These are phyloP conservation scores for Phytopythium delawarense DNA, from an alignment of 352 stramenopile genomes.

Conservation along the genomic window DNA sequence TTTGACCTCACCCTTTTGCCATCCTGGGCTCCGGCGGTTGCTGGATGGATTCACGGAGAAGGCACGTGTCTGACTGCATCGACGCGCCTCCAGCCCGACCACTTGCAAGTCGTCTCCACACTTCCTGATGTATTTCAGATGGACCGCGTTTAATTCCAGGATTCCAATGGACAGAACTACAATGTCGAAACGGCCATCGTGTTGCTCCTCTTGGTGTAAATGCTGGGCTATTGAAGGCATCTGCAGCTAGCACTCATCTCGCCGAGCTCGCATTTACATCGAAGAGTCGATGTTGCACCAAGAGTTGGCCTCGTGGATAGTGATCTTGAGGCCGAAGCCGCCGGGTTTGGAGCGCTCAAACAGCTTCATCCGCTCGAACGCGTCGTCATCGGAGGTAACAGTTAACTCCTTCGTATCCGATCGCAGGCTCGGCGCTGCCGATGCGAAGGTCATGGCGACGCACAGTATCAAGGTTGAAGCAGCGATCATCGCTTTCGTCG, in stretches of 20 bases:
- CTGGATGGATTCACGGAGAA: too few species aligned
- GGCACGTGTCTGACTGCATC: too few species aligned
- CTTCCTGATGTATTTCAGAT: not conserved
- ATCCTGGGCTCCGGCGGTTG: too few species aligned
- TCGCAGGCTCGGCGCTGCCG: too few species aligned
- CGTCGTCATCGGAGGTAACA: not conserved
- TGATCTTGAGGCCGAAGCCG: not conserved
- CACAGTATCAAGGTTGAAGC: not conserved
- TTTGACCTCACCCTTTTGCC: too few species aligned
- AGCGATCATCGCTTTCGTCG: not conserved
- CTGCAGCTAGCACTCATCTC: not conserved
- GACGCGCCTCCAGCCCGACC: not conserved
- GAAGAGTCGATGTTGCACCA: constrained; percentile 20
- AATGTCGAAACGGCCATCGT: not conserved
- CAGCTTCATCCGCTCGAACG: not conserved
- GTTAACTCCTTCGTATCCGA: not conserved
- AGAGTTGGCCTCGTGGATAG: not conserved
- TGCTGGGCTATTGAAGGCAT: not conserved
- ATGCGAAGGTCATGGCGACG: not conserved
- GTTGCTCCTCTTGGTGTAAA: not conserved
- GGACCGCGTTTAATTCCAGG: not conserved
- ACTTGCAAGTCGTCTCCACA: not conserved
- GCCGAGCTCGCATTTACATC: constrained; percentile 9
- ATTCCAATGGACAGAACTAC: not conserved
- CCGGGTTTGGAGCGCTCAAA: not conserved